Base-by-base conservation (phyloP, 805 yeast species). In the Barnettozyma botsteinii region DNA sequence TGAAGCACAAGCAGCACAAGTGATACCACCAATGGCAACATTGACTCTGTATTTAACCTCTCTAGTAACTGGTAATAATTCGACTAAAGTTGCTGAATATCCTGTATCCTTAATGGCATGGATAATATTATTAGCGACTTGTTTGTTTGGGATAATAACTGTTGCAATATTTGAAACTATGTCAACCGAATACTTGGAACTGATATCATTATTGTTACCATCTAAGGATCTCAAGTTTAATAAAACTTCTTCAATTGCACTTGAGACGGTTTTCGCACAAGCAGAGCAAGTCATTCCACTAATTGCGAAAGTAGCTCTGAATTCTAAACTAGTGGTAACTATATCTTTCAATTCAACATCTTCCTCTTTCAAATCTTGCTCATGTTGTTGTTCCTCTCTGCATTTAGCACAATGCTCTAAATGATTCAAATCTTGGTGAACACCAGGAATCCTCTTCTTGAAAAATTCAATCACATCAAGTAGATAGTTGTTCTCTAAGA, bases 221-320 rank as follows among this genome's bases (percentile, higher is more conserved):
- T 39, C 32, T 2, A 23, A 30, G 2, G 42, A 41, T 2, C 37
- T 41, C 11, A 21, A 35, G 26, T 22, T 42, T 20, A 13, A 27
- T 13, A 65, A 42, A 1, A 60, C 54, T 2, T 49, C 53, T 8
- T 47, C 47, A 5, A 73, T 60, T 0, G 75, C 72, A 14, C 60
- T 59, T 1, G 73, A 66, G 21, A 82, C 69, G 2, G 75, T 57
- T 2, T 70, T 62, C 7, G 75, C 58, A 53, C 87, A 80, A 5
- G 81, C 62, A 4, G 82, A 76, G 52, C 87, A 79, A 2, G 85
- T 73, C 87, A 82, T 80, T 3, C 85, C 87, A 10, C 70, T 70
- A 37, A 82, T 64, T 7, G 79, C 62, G 40, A 75, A 70, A 1
- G 74, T 70, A 0, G 82, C 85, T 35, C 75, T 55, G 44, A 59